Evolutionary conservation across 2,329 filamentous ascomycete genomes (phyloP).

Genomic region (Stagonosporopsis tanaceti): DNA sequence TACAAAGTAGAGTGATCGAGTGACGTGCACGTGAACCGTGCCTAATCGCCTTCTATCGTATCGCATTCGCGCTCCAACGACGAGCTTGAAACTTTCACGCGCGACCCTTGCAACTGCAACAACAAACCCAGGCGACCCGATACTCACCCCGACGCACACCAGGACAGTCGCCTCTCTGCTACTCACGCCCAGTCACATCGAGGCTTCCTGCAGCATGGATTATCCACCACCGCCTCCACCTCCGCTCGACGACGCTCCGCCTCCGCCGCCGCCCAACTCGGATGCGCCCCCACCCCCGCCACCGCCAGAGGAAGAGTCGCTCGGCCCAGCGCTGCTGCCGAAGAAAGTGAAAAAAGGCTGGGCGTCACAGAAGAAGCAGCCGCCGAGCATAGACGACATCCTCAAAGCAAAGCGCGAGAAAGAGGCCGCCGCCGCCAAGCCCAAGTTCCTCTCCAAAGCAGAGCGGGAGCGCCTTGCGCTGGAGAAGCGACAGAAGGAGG

Average conservation of each 20-base stretch:
- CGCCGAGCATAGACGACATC: conserved; percentile 85
- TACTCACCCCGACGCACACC: not conserved
- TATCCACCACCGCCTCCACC: conserved; percentile 50
- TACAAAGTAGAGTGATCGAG: no score
- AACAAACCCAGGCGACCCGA: not conserved
- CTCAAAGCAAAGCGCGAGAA: conserved; percentile 85
- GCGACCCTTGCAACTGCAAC: not conserved
- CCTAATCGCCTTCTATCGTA: not conserved
- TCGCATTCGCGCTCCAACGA: not conserved
- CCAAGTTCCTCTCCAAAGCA: conserved; percentile 85
- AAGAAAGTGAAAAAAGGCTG: conserved; percentile 64
- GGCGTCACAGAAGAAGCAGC: conserved; percentile 57
- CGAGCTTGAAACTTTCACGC: not conserved
- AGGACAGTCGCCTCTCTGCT: not conserved
- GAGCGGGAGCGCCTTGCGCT: conserved; percentile 81
- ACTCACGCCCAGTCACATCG: not conserved
- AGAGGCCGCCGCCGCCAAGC: conserved; percentile 84
- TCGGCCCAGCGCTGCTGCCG: conserved; percentile 39
- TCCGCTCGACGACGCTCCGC: conserved; percentile 36
- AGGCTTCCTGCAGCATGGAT: not conserved
- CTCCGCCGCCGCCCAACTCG: conserved; percentile 28
- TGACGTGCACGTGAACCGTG: conserved; percentile 13
- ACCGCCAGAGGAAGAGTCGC: conserved; percentile 32
- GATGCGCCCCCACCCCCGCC: conserved; percentile 26
- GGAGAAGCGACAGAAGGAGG: conserved; percentile 78